Percentiles rank a stretch among this genome's conserved stretches.
Conservation (phyloP, 1,284 basidiomycete species). For the Marasmius tenuissimus region DNA sequence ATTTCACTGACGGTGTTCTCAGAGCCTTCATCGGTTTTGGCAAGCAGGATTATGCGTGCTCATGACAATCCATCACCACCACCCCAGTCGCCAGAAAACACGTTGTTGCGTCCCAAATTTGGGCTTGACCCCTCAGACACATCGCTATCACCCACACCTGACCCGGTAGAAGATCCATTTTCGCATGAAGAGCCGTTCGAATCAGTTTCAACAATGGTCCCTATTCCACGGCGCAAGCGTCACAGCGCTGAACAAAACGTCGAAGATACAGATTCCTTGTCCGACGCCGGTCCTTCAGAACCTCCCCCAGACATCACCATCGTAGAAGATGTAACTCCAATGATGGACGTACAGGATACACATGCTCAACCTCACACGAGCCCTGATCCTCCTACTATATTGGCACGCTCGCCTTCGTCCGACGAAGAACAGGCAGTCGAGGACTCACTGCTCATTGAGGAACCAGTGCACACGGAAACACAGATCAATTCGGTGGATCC, state of each 20-base stretch:
- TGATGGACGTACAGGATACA: neutral
- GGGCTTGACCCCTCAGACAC: neutral
- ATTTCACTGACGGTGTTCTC: constrained; percentile 8
- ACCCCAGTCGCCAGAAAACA: constrained; percentile 38
- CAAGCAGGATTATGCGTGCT: constrained; percentile 61
- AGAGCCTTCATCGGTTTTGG: constrained; percentile 70
- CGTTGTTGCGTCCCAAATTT: neutral
- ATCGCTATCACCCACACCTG: neutral
- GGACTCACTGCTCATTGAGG: constrained; percentile 8
- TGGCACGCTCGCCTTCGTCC: neutral
- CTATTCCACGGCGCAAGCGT: neutral
- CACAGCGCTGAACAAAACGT: neutral
- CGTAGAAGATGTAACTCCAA: neutral
- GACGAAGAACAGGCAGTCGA: constrained; percentile 15
- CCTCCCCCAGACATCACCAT: no score
- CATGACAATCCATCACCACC: constrained; percentile 77
- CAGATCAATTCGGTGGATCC: neutral
- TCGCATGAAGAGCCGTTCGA: neutral
- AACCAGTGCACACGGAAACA: neutral
- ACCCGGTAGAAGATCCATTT: neutral
- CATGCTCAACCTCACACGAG: neutral
- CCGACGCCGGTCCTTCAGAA: no score
- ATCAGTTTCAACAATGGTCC: neutral
- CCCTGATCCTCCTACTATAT: neutral
- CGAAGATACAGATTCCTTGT: neutral